phyloP scores from a whole-genome alignment of 345 rosid genomes.

The Abelmoschus esculentus region DNA sequence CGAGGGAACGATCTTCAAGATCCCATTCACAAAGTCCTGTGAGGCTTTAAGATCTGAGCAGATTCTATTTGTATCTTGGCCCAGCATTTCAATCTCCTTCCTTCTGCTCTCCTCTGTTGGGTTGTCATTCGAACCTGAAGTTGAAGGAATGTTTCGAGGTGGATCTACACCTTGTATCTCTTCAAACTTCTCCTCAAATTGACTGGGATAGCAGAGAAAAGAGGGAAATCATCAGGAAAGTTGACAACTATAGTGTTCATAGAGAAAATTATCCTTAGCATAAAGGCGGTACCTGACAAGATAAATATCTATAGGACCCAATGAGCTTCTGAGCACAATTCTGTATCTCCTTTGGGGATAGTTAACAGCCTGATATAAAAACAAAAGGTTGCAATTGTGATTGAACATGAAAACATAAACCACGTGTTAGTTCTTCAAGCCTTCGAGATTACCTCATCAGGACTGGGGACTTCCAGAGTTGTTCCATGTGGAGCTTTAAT shows the following conservation, averaged over 20 bases:
- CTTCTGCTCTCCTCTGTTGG: conserved; percentile 38
- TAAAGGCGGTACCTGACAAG: conserved; percentile 62
- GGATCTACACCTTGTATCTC: conserved; percentile 60
- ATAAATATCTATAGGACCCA: conserved; percentile 97
- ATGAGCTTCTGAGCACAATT: conserved; percentile 88
- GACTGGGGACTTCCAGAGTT: conserved; percentile 97
- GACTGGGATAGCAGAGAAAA: conserved; percentile 28
- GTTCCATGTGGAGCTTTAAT: conserved; percentile 99
- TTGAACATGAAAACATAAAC: not conserved
- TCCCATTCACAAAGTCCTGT: conserved; percentile 77
- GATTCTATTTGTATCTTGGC: conserved; percentile 36
- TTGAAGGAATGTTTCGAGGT: conserved; percentile 47
- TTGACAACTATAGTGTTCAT: not conserved
- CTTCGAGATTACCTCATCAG: conserved; percentile 73
- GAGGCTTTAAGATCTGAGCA: conserved; percentile 49
- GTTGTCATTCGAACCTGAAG: conserved; percentile 41
- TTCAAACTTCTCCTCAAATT: conserved; percentile 89
- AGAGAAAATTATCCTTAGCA: not conserved
- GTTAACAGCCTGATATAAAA: conserved; percentile 61
- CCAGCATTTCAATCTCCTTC: conserved; percentile 46
- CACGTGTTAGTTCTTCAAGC: conserved; percentile 9
- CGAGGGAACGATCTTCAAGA: conserved; percentile 91
- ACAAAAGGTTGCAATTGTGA: not conserved
- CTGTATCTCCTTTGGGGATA: conserved; percentile 86
- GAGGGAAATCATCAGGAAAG: not conserved